These are phyloP conservation scores for Passiflora organensis DNA, from an alignment of 345 rosid species.

Conservation along the genomic window DNA sequence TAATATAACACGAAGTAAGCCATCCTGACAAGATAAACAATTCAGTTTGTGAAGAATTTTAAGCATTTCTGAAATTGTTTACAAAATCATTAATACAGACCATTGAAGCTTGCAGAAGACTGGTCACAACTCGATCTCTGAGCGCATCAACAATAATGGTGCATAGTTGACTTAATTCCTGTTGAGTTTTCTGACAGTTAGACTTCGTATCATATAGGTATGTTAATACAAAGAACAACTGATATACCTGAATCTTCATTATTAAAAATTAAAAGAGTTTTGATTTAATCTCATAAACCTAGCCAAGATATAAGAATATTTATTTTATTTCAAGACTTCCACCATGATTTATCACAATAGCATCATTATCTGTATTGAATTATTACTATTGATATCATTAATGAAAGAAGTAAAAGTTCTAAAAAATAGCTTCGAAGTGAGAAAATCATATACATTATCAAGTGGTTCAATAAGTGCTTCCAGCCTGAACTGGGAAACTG, in stretches of 20 bases:
- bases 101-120: constrained; percentile 93
- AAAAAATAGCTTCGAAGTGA: neutral
- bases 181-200: constrained; percentile 22
- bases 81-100: constrained; percentile 36
- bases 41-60: constrained; percentile 12
- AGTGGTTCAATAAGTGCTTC: constrained; percentile 79
- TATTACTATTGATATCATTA: neutral
- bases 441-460: constrained; percentile 49
- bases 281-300: neutral
- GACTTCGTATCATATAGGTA: neutral
- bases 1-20: constrained; percentile 73
- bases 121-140: constrained; percentile 87
- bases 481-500: constrained; percentile 66
- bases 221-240: neutral
- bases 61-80: constrained; percentile 1
- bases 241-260: neutral
- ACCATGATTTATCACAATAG: neutral
- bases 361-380: neutral
- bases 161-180: constrained; percentile 89
- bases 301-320: neutral
- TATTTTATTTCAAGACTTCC: neutral
- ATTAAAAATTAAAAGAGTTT: neutral
- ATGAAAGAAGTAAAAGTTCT: neutral
- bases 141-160: constrained; percentile 74
- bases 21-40: constrained; percentile 54